Evolutionary conservation across 192 early-diverging fungal genomes (phyloP), one percentile per base, ranked within the genome.

Genomic region (Chytriomyces confervae): DNA sequence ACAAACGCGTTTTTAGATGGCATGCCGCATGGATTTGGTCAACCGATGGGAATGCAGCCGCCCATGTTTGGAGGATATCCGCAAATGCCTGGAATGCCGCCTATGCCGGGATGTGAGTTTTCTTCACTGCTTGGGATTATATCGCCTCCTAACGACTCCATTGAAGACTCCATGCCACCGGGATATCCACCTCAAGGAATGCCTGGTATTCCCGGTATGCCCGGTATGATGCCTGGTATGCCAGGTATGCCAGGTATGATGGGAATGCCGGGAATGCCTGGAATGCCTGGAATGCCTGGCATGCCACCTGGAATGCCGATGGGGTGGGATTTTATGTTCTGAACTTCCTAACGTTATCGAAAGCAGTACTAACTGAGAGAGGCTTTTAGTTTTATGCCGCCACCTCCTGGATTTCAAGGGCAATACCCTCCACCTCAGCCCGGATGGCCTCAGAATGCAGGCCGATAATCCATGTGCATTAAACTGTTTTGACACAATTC

Each of bases 211-310:
- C 53, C 53, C 20, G 53, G 75, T 20, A 76, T 76, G 47, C 82
- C 81, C 27, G 62, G 69, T 9, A 83, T 83, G 81, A 73, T 70
- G 23, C n/a, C n/a, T n/a, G n/a, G n/a, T n/a, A n/a, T n/a, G n/a
- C 13, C 16, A n/a, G n/a, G 9, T 46, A 20, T 10, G 46, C 20
- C 27, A 18, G 43, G n/a, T 69, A 10, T 24, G 11, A 64, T 61
- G 29, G 53, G 75, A 36, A 76, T 76, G 47, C 82, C 81, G 18
- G 62, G 69, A n/a, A 83, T 83, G 81, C 57, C 53, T 57, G 53
- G n/a, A n/a, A n/a, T n/a, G n/a, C n/a, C n/a, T n/a, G n/a, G 75
- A 36, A 76, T 76, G 47, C 82, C 81, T 47, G 62, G 69, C 7
- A 83, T 83, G 81, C 76, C 75, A 16, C 57, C 11, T 23, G 46